A percentile compares a stretch with the other conserved stretches of the same genome.
These are phyloP conservation scores for Saccharomycopsis fodiens DNA, from an alignment of 805 yeast genomes.

Conservation along the genomic window DNA sequence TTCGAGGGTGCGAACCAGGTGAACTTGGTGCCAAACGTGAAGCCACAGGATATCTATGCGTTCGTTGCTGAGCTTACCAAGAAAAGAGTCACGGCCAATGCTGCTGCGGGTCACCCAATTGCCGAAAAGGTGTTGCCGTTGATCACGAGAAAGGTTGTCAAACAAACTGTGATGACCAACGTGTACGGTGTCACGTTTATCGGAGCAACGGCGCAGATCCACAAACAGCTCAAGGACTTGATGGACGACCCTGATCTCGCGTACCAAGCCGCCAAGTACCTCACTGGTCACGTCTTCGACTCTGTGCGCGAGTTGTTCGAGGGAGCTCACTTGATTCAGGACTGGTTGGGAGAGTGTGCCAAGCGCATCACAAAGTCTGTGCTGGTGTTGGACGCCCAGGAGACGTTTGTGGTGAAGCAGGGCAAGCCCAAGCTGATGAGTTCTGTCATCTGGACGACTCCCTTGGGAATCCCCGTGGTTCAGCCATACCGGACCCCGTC, in stretches of 20 bases:
- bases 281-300: constrained; percentile 71
- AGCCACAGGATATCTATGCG: constrained; percentile 71
- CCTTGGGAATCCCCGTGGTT: constrained; percentile 90
- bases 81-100: constrained; percentile 45
- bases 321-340: constrained; percentile 93
- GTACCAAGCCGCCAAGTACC: constrained; percentile 48
- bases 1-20: constrained; percentile 77
- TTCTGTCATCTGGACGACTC: constrained; percentile 96
- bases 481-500: constrained; percentile 83
- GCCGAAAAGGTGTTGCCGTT: constrained; percentile 49
- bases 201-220: constrained; percentile 88
- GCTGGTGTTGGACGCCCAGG: constrained; percentile 39
- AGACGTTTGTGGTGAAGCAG: constrained; percentile 24
- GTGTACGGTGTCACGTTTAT: constrained; percentile 94
- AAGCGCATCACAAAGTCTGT: constrained; percentile 70
- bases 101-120: constrained; percentile 38
- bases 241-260: constrained; percentile 42
- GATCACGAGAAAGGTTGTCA: constrained; percentile 80
- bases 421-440: constrained; percentile 60
- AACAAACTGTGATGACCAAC: constrained; percentile 97
- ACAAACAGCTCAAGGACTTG: constrained; percentile 60
- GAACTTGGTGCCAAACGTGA: constrained; percentile 59
- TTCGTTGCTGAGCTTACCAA: constrained; percentile 62
- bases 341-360: constrained; percentile 90
- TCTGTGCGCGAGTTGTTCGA: constrained; percentile 80